Percentiles rank a stretch among this genome's conserved stretches.
Conservation (phyloP, 2,329 filamentous ascomycete species). For the Sarocladium strictum region DNA sequence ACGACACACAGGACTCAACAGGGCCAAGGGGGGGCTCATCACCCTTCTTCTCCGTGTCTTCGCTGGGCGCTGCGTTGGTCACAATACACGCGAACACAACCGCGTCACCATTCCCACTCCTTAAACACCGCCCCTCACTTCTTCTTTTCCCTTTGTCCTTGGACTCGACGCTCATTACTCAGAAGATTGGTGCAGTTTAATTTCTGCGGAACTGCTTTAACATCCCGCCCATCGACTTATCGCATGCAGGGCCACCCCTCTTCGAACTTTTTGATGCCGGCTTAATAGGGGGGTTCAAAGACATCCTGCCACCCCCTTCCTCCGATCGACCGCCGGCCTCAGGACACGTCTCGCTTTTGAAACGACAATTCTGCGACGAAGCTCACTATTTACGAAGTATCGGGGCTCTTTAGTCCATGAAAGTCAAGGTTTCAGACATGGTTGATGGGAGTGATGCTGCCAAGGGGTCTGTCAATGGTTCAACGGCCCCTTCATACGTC, state of each 20-base stretch:
- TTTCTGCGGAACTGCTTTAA: too few relatives aligned
- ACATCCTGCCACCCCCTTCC: background rate
- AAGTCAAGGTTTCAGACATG: slow-evolving; percentile 7
- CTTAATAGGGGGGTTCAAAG: background rate
- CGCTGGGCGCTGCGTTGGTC: background rate
- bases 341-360: too few relatives aligned
- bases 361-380: background rate
- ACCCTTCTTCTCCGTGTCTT: too few relatives aligned
- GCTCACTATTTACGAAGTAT: background rate
- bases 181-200: too few relatives aligned
- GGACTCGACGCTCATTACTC: background rate
- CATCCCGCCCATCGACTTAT: background rate
- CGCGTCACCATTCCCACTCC: slow-evolving; percentile 4
- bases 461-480: slow-evolving; percentile 19
- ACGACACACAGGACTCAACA: too few relatives aligned
- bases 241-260: background rate
- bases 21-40: background rate
- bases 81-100: slow-evolving; percentile 2
- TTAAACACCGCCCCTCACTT: background rate
- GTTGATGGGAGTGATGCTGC: slow-evolving; percentile 5
- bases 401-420: background rate
- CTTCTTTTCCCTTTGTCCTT: background rate
- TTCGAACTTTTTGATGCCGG: background rate
- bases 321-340: background rate
- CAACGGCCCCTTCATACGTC: slow-evolving; percentile 17